A percentile compares a stretch with the other conserved stretches of the same genome.
Evolutionary conservation across 2,329 filamentous ascomycete species (phyloP).

Genomic region (Aspergillus unguis): DNA sequence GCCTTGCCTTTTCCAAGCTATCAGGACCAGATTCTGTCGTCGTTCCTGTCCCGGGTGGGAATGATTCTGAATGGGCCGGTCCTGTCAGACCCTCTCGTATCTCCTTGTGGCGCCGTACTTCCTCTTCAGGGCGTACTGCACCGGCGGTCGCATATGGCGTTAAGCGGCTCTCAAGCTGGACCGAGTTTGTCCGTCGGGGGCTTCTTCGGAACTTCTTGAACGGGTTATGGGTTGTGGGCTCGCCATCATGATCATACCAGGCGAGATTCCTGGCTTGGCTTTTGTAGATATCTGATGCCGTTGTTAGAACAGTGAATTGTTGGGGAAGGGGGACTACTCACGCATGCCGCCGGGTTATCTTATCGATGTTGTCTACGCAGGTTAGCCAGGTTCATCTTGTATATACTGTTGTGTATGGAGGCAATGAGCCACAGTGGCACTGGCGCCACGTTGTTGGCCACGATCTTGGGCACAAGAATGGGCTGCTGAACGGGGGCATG

Average conservation of each 20-base stretch:
- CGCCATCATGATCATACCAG: constrained; percentile 42
- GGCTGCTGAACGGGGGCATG: too few relatives aligned
- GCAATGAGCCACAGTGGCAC: neutral
- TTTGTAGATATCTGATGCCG: constrained; percentile 37
- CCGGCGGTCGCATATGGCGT: constrained; percentile 21
- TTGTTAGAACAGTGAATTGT: too few relatives aligned
- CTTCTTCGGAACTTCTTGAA: constrained; percentile 39
- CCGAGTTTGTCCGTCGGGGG: constrained; percentile 26
- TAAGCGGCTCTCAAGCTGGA: constrained; percentile 31
- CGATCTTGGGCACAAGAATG: neutral
- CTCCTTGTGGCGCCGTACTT: constrained; percentile 23
- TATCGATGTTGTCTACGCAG: neutral
- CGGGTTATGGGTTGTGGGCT: constrained; percentile 38
- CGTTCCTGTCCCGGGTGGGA: constrained; percentile 24
- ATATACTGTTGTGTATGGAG: neutral
- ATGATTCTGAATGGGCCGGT: constrained; percentile 25
- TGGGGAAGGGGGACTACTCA: neutral
- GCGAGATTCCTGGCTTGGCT: constrained; percentile 37
- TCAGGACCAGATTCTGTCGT: constrained; percentile 17
- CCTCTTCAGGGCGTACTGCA: constrained; percentile 22
- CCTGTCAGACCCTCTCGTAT: constrained; percentile 24
- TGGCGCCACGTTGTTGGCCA: neutral
- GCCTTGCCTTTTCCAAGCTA: constrained; percentile 14
- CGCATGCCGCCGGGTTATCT: neutral
- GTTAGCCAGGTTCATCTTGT: neutral